These are phyloP conservation scores for Penicillium diatomitis DNA, from an alignment of 495 filamentous ascomycete genomes.

Conservation along the genomic window DNA sequence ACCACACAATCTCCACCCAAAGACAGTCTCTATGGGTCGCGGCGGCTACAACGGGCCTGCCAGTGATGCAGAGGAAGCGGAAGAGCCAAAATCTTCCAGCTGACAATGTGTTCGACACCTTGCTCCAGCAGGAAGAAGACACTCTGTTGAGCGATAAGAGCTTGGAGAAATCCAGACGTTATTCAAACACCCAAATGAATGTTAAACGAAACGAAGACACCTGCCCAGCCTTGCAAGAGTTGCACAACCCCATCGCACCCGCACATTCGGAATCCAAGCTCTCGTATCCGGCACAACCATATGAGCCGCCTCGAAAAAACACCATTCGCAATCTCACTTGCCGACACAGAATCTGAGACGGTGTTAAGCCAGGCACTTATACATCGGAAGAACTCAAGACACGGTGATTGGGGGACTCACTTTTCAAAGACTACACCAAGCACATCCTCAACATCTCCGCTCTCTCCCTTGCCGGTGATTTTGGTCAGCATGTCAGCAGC, in stretches of 20 bases:
- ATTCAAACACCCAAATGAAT: not conserved
- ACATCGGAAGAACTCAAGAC: not conserved
- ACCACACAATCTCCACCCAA: not conserved
- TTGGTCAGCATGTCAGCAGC: constrained; percentile 72
- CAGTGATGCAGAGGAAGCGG: constrained; percentile 2
- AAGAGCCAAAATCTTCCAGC: not conserved
- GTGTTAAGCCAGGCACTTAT: constrained; percentile 13
- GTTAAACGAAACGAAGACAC: not conserved
- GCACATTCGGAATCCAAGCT: not conserved
- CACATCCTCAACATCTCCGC: constrained; percentile 92
- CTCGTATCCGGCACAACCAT: not conserved
- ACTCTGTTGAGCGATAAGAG: not conserved
- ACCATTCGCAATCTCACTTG: constrained; percentile 37
- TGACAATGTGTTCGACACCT: not conserved
- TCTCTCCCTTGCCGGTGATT: constrained; percentile 80
- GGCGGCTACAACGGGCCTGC: constrained; percentile 44
- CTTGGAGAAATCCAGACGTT: not conserved
- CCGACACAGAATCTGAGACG: constrained; percentile 57
- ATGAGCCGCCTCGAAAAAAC: not conserved
- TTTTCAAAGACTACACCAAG: constrained; percentile 97
- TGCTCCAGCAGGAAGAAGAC: not conserved
- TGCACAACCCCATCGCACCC: constrained; percentile 7
- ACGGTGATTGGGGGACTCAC: constrained; percentile 33
- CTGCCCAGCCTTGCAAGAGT: not conserved
- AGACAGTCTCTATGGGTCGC: constrained; percentile 33